Evolutionary conservation across 169 alveolate species (phyloP), one percentile per base, ranked within the genome.

Genomic region (Plasmodium gallinaceum): DNA sequence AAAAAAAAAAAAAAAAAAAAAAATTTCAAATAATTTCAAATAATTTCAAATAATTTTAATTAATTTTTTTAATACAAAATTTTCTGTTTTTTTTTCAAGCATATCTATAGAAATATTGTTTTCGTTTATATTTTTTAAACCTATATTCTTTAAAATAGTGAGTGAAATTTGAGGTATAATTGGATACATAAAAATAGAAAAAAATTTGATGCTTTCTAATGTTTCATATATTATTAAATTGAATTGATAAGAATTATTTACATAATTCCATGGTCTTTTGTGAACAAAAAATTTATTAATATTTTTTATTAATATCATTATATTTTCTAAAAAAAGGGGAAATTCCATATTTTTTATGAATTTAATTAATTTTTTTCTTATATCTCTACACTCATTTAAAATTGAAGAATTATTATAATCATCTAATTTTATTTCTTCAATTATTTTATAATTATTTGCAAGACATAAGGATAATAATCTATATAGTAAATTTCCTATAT

Each of bases 181-280:
- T 16, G 92, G 86, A 43, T 68, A 62, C 65, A 73, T 61, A 22
- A 78, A 78, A 24, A 78, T 58, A 60, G 89, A 78, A 78, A 78
- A 18, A 65, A 64, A 78, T 78, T 78, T 78, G 1, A 78, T 78
- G 8, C 80, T 26, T 43, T 78, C 89, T 7, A 78, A 57, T n/a
- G 78, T 78, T 57, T 64, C 80, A 52, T 78, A 78, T n/a, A 78
- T 64, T 12, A 66, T 78, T 12, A 22, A 18, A 48, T 78, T 64
- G 51, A 78, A 78, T 8, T 58, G 48, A n/a, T n/a, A n/a, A 0
- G 76, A 46, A 78, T 78, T 24, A 5, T 78, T 6, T 24, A 22
- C 24, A 32, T 20, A 64, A 32, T 78, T 78, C 89, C 89, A 78
- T 5, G 89, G 89, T 58, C 24, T 64, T 26, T 52, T 39, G 32